A percentile compares a stretch with the other conserved stretches of the same genome.
Evolutionary conservation across 164 flowering plant genomes (phyloP).

Genomic region (Vitis rotundifolia): DNA sequence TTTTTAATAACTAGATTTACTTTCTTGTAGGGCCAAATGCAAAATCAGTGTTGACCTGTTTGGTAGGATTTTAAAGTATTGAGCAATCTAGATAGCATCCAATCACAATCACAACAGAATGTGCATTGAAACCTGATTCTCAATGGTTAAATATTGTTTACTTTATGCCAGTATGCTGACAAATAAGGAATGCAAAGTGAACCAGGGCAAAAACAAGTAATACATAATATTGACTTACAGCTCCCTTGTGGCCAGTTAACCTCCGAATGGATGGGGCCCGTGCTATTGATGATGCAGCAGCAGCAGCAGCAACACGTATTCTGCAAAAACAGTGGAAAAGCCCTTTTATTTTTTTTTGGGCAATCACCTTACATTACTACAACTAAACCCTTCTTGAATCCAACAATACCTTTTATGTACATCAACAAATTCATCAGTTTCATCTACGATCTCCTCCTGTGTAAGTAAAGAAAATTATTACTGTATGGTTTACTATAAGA

Average conservation of each 20-base stretch:
- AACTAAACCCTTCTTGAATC: background rate
- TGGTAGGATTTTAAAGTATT: background rate
- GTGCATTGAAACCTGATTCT: background rate
- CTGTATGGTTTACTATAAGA: background rate
- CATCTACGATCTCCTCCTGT: constrained; percentile 95
- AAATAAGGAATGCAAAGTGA: background rate
- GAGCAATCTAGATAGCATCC: background rate
- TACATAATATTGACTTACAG: constrained; percentile 36
- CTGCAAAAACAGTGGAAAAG: constrained; percentile 30
- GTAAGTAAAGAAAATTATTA: constrained; percentile 9
- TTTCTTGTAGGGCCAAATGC: too few relatives aligned
- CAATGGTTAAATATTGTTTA: background rate
- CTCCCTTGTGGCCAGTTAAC: constrained; percentile 46
- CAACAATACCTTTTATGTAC: constrained; percentile 71
- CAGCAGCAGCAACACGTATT: constrained; percentile 86
- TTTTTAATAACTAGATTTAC: too few relatives aligned
- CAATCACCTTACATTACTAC: background rate
- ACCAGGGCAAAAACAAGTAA: too few relatives aligned
- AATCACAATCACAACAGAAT: background rate
- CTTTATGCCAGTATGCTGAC: background rate
- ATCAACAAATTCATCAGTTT: constrained; percentile 87
- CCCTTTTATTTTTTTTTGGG: background rate
- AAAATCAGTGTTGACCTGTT: too few relatives aligned
- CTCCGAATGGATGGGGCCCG: constrained; percentile 72
- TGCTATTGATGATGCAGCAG: constrained; percentile 80